Evolutionary conservation across 208 protist species (phyloP).

Genomic region (Tritrichomonas musculus): DNA sequence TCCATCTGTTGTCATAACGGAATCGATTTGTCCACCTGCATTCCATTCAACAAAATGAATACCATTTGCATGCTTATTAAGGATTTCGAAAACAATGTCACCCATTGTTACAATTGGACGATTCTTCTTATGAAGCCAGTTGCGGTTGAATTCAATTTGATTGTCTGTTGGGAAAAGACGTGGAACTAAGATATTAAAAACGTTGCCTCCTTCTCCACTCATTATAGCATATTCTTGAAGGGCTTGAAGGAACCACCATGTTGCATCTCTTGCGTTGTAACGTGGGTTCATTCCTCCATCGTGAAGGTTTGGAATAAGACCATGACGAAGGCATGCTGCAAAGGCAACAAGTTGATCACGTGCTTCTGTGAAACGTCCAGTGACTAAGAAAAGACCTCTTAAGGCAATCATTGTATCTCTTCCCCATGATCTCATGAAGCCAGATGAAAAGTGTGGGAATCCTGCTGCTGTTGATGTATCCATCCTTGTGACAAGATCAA

Average conservation of each 20-base stretch:
- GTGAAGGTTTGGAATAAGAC: background rate
- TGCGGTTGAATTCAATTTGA: background rate
- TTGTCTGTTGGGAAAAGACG: background rate
- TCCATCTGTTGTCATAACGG: background rate
- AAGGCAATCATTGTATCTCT: conserved; percentile 24
- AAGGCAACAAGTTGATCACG: background rate
- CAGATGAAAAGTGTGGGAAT: background rate
- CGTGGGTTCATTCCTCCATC: background rate
- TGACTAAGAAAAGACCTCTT: background rate
- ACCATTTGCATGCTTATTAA: background rate
- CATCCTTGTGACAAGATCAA: background rate
- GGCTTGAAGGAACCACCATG: conserved; percentile 20
- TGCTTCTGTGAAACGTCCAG: conserved; percentile 26
- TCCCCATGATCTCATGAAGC: conserved; percentile 4
- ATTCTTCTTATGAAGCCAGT: background rate
- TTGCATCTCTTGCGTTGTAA: conserved; percentile 30
- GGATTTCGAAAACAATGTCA: background rate
- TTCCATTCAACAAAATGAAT: conserved; percentile 32
- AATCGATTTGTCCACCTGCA: background rate
- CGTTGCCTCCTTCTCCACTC: background rate
- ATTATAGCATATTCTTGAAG: background rate
- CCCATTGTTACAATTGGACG: background rate
- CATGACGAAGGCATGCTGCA: background rate
- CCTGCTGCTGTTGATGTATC: background rate
- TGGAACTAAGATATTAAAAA: background rate